These are phyloP conservation scores for Phellinidium pouzarii DNA, from an alignment of 1,284 basidiomycete species.

Conservation along the genomic window DNA sequence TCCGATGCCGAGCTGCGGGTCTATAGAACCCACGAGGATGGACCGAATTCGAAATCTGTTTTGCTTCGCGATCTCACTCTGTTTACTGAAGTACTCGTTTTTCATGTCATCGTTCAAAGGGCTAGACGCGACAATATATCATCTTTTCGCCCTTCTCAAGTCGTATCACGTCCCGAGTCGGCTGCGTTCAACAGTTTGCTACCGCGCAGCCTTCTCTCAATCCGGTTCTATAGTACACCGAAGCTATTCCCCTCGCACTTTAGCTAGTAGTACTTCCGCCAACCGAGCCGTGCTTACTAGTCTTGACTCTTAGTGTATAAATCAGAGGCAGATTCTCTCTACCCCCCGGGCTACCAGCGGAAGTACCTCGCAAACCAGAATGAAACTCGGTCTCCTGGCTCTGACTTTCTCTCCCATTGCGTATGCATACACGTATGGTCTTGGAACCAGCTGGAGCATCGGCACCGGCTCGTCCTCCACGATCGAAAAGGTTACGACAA, in stretches of 20 bases:
- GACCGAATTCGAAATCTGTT: background rate
- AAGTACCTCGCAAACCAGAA: background rate
- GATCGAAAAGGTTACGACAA: conserved; percentile 16
- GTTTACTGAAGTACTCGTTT: background rate
- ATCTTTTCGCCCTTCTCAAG: background rate
- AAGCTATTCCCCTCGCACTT: background rate
- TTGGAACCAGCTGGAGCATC: conserved; percentile 16
- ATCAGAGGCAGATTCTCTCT: background rate
- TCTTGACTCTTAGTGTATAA: background rate
- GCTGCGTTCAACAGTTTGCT: background rate
- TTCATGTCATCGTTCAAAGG: background rate
- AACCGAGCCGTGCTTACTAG: background rate
- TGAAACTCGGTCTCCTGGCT: conserved; percentile 1
- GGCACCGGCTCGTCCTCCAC: conserved; percentile 9
- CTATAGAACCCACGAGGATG: background rate
- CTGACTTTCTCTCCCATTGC: background rate
- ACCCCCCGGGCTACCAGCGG: background rate
- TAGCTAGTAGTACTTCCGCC: background rate
- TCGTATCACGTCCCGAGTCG: background rate
- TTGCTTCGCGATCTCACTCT: background rate
- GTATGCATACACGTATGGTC: conserved; percentile 11
- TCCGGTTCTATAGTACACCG: background rate
- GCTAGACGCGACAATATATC: background rate
- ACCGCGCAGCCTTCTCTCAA: background rate
- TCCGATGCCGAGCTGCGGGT: background rate